Conservation (phyloP, 768 basidiomycete genomes). For the Xanthoconium purpureum region DNA sequence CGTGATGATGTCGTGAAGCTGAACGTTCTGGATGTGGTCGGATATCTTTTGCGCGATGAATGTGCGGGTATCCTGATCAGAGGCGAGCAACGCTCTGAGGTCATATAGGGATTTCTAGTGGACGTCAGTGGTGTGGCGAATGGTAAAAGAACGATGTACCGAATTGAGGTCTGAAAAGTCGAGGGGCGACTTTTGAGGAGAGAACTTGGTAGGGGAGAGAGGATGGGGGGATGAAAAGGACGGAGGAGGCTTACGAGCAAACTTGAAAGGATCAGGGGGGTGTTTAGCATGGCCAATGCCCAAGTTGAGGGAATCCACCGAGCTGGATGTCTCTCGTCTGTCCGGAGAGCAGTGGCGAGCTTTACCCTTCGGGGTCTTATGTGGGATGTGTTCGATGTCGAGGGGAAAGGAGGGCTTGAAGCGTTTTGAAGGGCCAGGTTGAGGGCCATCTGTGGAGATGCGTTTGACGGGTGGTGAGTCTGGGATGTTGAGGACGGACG, state of each 20-base stretch:
- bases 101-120: slow-evolving; percentile 29
- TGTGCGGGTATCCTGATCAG: slow-evolving; percentile 15
- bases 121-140: background rate
- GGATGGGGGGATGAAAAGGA: slow-evolving; percentile 1
- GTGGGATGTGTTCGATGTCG: slow-evolving; percentile 27
- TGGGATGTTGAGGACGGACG: slow-evolving; percentile 11
- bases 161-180: slow-evolving; percentile 20
- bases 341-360: slow-evolving; percentile 18
- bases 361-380: slow-evolving; percentile 5
- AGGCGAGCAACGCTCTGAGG: slow-evolving; percentile 24
- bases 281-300: background rate
- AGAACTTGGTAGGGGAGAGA: background rate
- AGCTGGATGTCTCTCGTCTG: slow-evolving; percentile 12
- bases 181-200: slow-evolving; percentile 6
- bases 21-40: slow-evolving; percentile 21
- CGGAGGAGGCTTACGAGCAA: slow-evolving; percentile 1
- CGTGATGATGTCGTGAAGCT: slow-evolving; percentile 35
- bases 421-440: slow-evolving; percentile 29
- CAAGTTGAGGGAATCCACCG: slow-evolving; percentile 25
- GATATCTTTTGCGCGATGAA: slow-evolving; percentile 25
- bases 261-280: slow-evolving; percentile 22
- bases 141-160: background rate
- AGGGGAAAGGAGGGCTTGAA: slow-evolving; percentile 20
- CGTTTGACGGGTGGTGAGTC: slow-evolving; percentile 31
- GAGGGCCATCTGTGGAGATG: slow-evolving; percentile 23